A percentile compares a stretch with the other conserved stretches of the same genome.
phyloP scores from a whole-genome alignment of 768 basidiomycete species.

The Suillus paluster region DNA sequence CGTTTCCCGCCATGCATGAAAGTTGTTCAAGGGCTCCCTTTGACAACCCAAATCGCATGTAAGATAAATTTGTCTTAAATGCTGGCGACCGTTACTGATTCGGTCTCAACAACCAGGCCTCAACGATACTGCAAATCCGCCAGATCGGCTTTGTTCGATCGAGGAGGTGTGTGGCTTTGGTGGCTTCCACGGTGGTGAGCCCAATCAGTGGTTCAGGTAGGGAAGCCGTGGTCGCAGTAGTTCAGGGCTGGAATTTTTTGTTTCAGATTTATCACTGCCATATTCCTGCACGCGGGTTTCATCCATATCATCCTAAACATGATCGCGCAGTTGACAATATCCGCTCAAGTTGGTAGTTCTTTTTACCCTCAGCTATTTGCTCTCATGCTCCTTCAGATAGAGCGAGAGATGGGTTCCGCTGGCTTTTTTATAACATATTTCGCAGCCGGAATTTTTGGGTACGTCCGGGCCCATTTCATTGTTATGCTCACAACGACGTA shows the following conservation, averaged over 20 bases:
- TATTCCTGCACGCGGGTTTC: conserved; percentile 95
- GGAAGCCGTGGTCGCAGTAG: conserved; percentile 37
- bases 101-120: conserved; percentile 51
- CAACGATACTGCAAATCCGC: conserved; percentile 85
- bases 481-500: conserved; percentile 10
- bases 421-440: conserved; percentile 89
- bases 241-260: conserved; percentile 40
- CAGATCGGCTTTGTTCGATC: conserved; percentile 69
- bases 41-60: conserved; percentile 64
- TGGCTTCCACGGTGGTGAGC: conserved; percentile 53
- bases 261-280: conserved; percentile 79
- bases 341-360: conserved; percentile 63
- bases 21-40: conserved; percentile 56
- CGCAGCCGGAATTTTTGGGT: conserved; percentile 93
- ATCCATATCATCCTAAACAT: conserved; percentile 92
- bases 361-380: background rate
- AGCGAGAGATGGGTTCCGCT: conserved; percentile 88
- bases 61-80: conserved; percentile 24
- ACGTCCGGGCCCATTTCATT: conserved; percentile 20
- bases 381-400: conserved; percentile 56
- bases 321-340: conserved; percentile 81
- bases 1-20: conserved; percentile 97
- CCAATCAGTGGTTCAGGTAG: conserved; percentile 62
- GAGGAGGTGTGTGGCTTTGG: conserved; percentile 91
- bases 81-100: conserved; percentile 14